phyloP scores from a whole-genome alignment of 2,329 filamentous ascomycete genomes.

The Diplodia intermedia region DNA sequence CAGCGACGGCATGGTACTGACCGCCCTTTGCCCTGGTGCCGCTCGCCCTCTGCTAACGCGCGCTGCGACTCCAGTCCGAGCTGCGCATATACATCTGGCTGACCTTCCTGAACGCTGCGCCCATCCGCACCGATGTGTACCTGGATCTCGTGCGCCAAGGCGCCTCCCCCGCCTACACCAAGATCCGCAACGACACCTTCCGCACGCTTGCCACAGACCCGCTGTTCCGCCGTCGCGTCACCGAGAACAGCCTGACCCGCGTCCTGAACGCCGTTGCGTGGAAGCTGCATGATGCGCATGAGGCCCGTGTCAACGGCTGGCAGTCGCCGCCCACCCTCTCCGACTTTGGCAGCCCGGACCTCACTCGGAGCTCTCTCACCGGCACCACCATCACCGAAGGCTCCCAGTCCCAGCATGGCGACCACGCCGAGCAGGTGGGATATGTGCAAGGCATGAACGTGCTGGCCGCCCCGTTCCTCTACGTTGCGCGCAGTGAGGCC shows the following conservation, averaged over 20 bases:
- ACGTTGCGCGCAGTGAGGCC: slow-evolving; percentile 90
- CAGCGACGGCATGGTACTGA: slow-evolving; percentile 80
- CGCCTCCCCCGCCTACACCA: slow-evolving; percentile 91
- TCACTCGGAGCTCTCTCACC: slow-evolving; percentile 38
- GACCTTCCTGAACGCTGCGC: slow-evolving; percentile 85
- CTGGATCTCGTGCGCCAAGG: slow-evolving; percentile 90
- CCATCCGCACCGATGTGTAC: slow-evolving; percentile 86
- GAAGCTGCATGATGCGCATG: slow-evolving; percentile 82
- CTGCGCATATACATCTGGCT: slow-evolving; percentile 96
- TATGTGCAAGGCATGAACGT: slow-evolving; percentile 99
- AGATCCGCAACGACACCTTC: slow-evolving; percentile 98
- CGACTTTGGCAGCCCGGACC: slow-evolving; percentile 56
- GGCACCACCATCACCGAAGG: slow-evolving; percentile 36
- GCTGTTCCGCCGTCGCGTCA: slow-evolving; percentile 94
- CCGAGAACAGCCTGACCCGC: slow-evolving; percentile 91
- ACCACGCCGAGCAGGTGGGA: slow-evolving; percentile 68
- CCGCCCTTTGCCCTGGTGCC: slow-evolving; percentile 38
- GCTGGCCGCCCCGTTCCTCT: slow-evolving; percentile 91
- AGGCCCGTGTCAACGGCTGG: slow-evolving; percentile 63
- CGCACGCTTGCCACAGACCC: slow-evolving; percentile 95
- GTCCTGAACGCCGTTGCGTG: slow-evolving; percentile 94
- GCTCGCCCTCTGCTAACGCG: slow-evolving; percentile 25
- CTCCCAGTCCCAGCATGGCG: slow-evolving; percentile 34
- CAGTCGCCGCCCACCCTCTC: slow-evolving; percentile 56
- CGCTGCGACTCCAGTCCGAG: slow-evolving; percentile 69